Evolutionary conservation across 441 rosid species (phyloP).

Genomic region (Adansonia madagascariensis): DNA sequence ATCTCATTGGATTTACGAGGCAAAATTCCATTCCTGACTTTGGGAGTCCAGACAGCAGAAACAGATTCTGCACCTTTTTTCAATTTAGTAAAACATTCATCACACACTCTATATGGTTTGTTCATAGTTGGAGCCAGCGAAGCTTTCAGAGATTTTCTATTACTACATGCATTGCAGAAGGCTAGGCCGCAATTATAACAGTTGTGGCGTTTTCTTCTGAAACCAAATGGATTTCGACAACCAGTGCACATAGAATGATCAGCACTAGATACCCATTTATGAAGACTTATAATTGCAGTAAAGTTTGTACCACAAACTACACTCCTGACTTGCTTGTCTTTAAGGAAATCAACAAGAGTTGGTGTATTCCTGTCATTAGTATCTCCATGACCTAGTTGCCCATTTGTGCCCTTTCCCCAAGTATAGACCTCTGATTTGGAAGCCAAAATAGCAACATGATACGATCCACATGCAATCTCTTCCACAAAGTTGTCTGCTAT

Average conservation of each 20-base stretch:
- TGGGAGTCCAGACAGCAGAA: conserved; percentile 40
- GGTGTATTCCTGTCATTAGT: conserved; percentile 64
- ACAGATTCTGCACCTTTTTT: conserved; percentile 46
- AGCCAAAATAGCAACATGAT: conserved; percentile 80
- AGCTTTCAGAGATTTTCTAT: conserved; percentile 70
- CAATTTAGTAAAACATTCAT: conserved; percentile 70
- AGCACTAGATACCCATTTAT: conserved; percentile 66
- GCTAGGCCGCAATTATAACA: conserved; percentile 71
- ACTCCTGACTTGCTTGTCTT: conserved; percentile 77
- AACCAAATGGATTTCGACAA: conserved; percentile 76
- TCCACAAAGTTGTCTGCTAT: conserved; percentile 56
- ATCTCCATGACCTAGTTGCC: conserved; percentile 86
- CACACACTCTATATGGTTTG: conserved; percentile 84
- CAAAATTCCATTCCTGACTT: conserved; percentile 37
- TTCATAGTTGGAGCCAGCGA: conserved; percentile 72
- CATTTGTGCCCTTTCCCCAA: conserved; percentile 87
- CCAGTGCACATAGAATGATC: conserved; percentile 79
- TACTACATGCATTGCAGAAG: conserved; percentile 77
- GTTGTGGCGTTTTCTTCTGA: conserved; percentile 87
- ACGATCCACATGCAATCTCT: conserved; percentile 83
- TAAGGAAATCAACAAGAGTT: conserved; percentile 56
- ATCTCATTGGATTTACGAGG: conserved; percentile 33
- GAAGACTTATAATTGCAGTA: conserved; percentile 78
- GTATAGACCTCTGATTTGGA: conserved; percentile 74
- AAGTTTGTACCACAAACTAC: conserved; percentile 77